These are phyloP conservation scores for Polygonum maritimum DNA, from an alignment of 148 eudicot genomes.

Conservation along the genomic window DNA sequence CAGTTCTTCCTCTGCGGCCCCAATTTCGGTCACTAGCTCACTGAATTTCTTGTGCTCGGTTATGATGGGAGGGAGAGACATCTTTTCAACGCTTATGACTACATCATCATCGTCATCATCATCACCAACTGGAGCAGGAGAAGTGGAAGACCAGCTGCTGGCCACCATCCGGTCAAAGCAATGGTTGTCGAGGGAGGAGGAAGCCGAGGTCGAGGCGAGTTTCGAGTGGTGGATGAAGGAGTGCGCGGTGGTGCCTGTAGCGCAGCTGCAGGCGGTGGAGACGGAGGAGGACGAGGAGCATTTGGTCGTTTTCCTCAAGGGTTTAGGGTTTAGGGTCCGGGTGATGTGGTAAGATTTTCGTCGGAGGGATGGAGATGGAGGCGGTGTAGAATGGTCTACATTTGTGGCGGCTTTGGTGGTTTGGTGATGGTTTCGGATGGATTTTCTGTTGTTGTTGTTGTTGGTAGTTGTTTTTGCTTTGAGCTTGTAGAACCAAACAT, in stretches of 20 bases:
- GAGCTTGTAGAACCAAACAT: conserved; percentile 51
- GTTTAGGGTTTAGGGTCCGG: conserved; percentile 28
- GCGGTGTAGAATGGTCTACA: not conserved
- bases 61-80: not conserved
- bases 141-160: not conserved
- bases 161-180: conserved; percentile 6
- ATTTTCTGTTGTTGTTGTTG: conserved; percentile 13
- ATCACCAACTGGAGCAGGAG: not conserved
- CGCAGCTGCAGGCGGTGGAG: conserved; percentile 8
- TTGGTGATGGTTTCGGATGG: conserved; percentile 1
- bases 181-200: not conserved
- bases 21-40: not conserved
- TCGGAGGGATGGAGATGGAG: not conserved
- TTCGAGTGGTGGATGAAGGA: not conserved
- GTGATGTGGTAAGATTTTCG: conserved; percentile 60
- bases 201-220: not conserved
- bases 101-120: not conserved
- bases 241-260: not conserved
- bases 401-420: not conserved
- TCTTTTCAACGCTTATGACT: not conserved
- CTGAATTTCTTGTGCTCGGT: conserved; percentile 4
- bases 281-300: not conserved
- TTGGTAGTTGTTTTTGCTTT: conserved; percentile 23
- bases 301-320: not conserved
- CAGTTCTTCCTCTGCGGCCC: not conserved